A percentile compares a stretch with the other conserved stretches of the same genome.
Evolutionary conservation across 1,284 basidiomycete species (phyloP).

Genomic region (Papiliotrema fonsecae): DNA sequence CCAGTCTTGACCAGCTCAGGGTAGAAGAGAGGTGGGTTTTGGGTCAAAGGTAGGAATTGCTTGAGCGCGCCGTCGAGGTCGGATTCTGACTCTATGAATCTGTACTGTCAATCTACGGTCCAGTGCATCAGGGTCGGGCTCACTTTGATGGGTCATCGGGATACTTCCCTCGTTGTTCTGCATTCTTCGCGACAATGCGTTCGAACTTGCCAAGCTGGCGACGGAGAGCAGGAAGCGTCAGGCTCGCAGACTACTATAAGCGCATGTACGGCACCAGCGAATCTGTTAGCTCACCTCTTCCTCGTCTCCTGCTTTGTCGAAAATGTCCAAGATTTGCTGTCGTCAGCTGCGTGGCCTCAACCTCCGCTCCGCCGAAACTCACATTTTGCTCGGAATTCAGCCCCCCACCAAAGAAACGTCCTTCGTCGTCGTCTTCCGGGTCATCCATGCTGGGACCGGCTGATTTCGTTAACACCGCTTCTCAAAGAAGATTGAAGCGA

Average conservation of each 20-base stretch:
- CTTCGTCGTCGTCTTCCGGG: slow-evolving; percentile 83
- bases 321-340: slow-evolving; percentile 63
- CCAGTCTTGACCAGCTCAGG: slow-evolving; percentile 80
- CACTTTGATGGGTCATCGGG: slow-evolving; percentile 86
- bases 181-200: slow-evolving; percentile 83
- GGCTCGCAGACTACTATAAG: slow-evolving; percentile 9
- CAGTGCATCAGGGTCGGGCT: slow-evolving; percentile 24
- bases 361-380: slow-evolving; percentile 52
- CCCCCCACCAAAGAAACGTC: slow-evolving; percentile 88
- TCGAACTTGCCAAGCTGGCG: slow-evolving; percentile 77
- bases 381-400: slow-evolving; percentile 85
- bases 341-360: slow-evolving; percentile 54
- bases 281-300: slow-evolving; percentile 55
- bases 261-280: not conserved
- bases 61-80: slow-evolving; percentile 86
- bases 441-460: slow-evolving; percentile 66
- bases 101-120: slow-evolving; percentile 38
- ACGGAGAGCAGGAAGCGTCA: slow-evolving; percentile 67
- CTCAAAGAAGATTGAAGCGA: not conserved
- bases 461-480: slow-evolving; percentile 7
- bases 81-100: slow-evolving; percentile 98
- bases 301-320: slow-evolving; percentile 60
- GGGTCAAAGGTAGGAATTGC: slow-evolving; percentile 80
- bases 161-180: slow-evolving; percentile 87
- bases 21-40: slow-evolving; percentile 76